A percentile compares a stretch with the other conserved stretches of the same genome.
Conservation (phyloP, 2,329 filamentous ascomycete genomes). For the Aspergillus persii region DNA sequence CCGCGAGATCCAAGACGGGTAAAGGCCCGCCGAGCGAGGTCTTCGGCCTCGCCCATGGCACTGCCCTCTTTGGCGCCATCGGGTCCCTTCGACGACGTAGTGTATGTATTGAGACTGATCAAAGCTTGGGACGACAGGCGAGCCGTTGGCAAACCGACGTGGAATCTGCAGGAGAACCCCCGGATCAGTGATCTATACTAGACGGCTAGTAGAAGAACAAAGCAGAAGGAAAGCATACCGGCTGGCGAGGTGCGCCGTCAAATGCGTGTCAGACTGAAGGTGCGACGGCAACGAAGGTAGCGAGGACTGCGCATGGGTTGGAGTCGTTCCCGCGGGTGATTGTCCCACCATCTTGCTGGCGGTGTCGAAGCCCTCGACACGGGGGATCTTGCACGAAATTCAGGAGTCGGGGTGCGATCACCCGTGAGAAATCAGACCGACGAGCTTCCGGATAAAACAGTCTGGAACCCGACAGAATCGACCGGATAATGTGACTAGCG, state of each 20-base stretch:
- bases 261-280: slow-evolving; percentile 52
- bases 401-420: not conserved
- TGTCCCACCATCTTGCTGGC: slow-evolving; percentile 38
- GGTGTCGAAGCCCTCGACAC: slow-evolving; percentile 11
- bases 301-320: slow-evolving; percentile 74
- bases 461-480: not conserved
- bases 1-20: slow-evolving; percentile 80
- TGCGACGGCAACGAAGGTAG: slow-evolving; percentile 81
- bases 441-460: not conserved
- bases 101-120: slow-evolving; percentile 92
- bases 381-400: not conserved
- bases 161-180: slow-evolving; percentile 67
- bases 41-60: slow-evolving; percentile 87
- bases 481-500: not conserved
- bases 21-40: slow-evolving; percentile 83
- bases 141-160: slow-evolving; percentile 84
- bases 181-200: not conserved
- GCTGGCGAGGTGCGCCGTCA: slow-evolving; percentile 52
- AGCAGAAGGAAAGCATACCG: slow-evolving; percentile 31
- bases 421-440: too few relatives aligned
- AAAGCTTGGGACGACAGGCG: slow-evolving; percentile 87
- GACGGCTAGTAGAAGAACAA: not conserved
- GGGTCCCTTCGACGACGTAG: slow-evolving; percentile 78
- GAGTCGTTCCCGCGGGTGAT: slow-evolving; percentile 41
- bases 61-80: slow-evolving; percentile 91